Conservation (phyloP, 805 yeast genomes). For the Candida jianshihensis region DNA sequence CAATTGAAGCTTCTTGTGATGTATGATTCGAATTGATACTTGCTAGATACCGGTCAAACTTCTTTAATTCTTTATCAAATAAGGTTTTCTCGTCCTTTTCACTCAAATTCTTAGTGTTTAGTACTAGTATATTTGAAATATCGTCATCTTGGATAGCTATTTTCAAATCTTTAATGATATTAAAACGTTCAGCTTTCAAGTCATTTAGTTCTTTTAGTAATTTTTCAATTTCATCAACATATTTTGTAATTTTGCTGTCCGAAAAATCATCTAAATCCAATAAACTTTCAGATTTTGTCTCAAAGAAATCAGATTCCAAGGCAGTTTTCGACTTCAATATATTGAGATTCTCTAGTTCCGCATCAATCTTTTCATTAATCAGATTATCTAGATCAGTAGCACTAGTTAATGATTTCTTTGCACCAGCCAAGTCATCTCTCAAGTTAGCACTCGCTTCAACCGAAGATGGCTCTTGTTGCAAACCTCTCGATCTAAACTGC, state of each 20-base stretch:
- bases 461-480: conserved; percentile 28
- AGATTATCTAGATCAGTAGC: conserved; percentile 55
- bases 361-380: conserved; percentile 40
- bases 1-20: conserved; percentile 50
- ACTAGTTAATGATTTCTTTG: conserved; percentile 53
- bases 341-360: conserved; percentile 34
- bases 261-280: conserved; percentile 60
- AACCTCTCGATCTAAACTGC: conserved; percentile 25
- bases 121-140: conserved; percentile 65
- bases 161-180: conserved; percentile 59
- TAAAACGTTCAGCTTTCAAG: conserved; percentile 55
- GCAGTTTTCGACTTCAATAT: conserved; percentile 38
- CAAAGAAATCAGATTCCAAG: conserved; percentile 19
- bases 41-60: conserved; percentile 62
- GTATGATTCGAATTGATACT: conserved; percentile 64
- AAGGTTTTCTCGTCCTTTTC: conserved; percentile 51
- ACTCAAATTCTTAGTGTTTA: conserved; percentile 46
- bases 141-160: conserved; percentile 73
- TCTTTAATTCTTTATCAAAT: conserved; percentile 67
- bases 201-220: conserved; percentile 53
- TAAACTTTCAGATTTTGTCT: conserved; percentile 36
- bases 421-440: conserved; percentile 50
- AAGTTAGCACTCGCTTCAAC: conserved; percentile 31
- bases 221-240: conserved; percentile 47
- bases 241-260: conserved; percentile 24